These are phyloP conservation scores for Phytophthora pini DNA, from an alignment of 352 stramenopile genomes.

Conservation along the genomic window DNA sequence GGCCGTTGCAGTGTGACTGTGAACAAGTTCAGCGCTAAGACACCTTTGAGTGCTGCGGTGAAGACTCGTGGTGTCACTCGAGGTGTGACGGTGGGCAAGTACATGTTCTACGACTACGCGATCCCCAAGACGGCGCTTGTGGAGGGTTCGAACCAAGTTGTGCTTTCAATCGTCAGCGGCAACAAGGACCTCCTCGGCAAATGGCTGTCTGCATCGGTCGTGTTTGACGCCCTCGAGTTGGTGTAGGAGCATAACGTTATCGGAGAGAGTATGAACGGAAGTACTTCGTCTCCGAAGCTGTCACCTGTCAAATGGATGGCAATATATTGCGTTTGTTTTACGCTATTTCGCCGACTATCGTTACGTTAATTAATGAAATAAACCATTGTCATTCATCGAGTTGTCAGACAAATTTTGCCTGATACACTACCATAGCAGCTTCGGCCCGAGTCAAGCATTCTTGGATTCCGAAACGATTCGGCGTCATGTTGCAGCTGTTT, in stretches of 20 bases:
- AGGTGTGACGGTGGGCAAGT: constrained; percentile 53
- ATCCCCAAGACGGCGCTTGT: constrained; percentile 48
- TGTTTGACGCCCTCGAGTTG: constrained; percentile 60
- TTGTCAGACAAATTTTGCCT: too few relatives aligned
- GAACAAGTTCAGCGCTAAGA: constrained; percentile 48
- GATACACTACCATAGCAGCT: too few relatives aligned
- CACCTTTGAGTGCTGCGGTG: constrained; percentile 38
- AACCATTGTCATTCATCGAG: too few relatives aligned
- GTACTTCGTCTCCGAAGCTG: too few relatives aligned
- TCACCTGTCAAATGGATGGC: constrained; percentile 15
- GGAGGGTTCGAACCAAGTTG: constrained; percentile 43
- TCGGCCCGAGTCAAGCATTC: too few relatives aligned
- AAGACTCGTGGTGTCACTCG: constrained; percentile 59
- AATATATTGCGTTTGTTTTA: too few relatives aligned
- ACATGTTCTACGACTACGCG: constrained; percentile 54
- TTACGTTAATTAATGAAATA: too few relatives aligned
- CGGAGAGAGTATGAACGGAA: too few relatives aligned
- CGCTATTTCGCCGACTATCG: too few relatives aligned
- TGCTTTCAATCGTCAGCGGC: constrained; percentile 50
- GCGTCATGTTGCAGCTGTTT: constrained; percentile 10
- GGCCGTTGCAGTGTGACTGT: constrained; percentile 46
- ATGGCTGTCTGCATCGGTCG: constrained; percentile 54
- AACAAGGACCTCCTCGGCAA: constrained; percentile 41
- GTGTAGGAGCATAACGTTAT: constrained; percentile 1
- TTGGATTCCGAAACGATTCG: not conserved